Conservation (phyloP, 495 filamentous ascomycete genomes). For the Apodospora peruviana region DNA sequence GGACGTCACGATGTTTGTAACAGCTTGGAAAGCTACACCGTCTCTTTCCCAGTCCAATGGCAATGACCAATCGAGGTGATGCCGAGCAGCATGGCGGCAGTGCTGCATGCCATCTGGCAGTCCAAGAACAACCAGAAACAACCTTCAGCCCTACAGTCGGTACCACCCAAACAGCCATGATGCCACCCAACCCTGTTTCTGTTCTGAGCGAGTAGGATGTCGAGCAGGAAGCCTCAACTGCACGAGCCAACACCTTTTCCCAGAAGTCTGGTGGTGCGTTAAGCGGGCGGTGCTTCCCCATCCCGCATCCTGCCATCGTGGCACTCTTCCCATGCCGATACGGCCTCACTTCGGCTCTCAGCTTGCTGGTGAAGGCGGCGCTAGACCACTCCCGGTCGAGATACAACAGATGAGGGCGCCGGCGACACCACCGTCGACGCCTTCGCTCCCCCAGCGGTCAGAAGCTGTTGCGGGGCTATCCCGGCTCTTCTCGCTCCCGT, state of each 20-base stretch:
- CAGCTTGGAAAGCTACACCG: too few relatives aligned
- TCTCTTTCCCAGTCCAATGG: too few relatives aligned
- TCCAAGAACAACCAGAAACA: not conserved
- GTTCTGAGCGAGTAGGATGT: constrained; percentile 4
- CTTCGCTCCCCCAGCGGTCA: not conserved
- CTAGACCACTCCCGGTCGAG: not conserved
- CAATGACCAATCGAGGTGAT: constrained; percentile 1
- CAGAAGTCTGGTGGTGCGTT: too few relatives aligned
- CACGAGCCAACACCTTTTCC: not conserved
- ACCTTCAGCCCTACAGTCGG: constrained; percentile 2
- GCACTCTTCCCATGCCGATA: too few relatives aligned
- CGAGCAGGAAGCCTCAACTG: constrained; percentile 3
- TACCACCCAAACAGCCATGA: not conserved
- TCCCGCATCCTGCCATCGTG: too few relatives aligned
- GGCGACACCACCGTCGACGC: not conserved
- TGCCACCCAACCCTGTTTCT: not conserved
- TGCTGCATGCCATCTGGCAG: not conserved
- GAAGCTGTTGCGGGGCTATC: not conserved
- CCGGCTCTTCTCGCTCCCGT: not conserved
- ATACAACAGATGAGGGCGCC: not conserved
- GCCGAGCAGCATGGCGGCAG: constrained; percentile 3
- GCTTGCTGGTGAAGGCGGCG: not conserved
- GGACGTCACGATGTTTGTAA: too few relatives aligned
- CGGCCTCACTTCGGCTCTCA: not conserved
- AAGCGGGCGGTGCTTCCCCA: not conserved